A percentile compares a stretch with the other conserved stretches of the same genome.
These are phyloP conservation scores for Lactarius sp. DNA, from an alignment of 768 basidiomycete genomes.

Conservation along the genomic window DNA sequence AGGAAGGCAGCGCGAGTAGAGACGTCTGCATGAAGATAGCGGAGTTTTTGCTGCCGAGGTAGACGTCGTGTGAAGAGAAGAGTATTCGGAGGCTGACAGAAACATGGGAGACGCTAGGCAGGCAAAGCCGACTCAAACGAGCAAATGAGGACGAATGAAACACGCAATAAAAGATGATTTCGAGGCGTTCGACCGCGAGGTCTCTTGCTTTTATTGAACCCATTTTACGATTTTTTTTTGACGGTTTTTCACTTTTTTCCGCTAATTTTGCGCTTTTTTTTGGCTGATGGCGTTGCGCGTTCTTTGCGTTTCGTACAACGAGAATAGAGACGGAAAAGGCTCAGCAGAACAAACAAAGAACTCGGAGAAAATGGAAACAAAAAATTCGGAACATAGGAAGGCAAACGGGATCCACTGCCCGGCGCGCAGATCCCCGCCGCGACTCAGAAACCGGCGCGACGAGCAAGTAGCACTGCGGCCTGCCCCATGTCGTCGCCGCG, in stretches of 20 bases:
- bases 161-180: not conserved
- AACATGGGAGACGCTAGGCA: not conserved
- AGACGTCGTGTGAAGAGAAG: too few species aligned
- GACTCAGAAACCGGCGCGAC: conserved; percentile 8
- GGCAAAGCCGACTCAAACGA: not conserved
- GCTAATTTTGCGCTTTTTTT: not conserved
- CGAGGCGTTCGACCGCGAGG: not conserved
- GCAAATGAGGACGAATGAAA: not conserved
- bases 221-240: not conserved
- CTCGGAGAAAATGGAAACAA: not conserved
- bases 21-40: too few species aligned
- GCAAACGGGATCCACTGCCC: not conserved
- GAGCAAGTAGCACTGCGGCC: conserved; percentile 6
- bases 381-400: not conserved
- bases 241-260: not conserved
- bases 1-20: not conserved
- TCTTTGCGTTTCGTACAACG: not conserved
- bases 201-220: not conserved
- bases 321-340: not conserved
- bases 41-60: too few species aligned
- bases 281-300: not conserved
- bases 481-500: conserved; percentile 20
- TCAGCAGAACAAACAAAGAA: not conserved
- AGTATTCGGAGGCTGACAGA: not conserved
- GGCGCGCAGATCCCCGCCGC: conserved; percentile 15